phyloP scores from a whole-genome alignment of 2,329 filamentous ascomycete species.

The Cryphonectria nitschkei region DNA sequence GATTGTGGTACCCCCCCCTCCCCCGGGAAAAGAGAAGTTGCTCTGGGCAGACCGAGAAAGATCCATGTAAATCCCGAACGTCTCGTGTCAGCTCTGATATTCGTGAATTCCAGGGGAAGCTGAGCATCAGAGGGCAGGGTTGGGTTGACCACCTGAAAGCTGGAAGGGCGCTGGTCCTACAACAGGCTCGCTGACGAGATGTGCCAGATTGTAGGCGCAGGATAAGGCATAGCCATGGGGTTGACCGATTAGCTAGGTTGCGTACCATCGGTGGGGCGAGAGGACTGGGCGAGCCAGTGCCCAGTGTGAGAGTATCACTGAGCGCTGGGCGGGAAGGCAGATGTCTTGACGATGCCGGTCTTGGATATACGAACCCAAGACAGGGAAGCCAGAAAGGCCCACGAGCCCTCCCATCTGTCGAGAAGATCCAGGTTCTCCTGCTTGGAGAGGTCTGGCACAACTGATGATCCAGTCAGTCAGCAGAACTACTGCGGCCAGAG shows the following conservation, averaged over 20 bases:
- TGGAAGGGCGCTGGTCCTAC: not conserved
- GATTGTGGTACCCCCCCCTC: not conserved
- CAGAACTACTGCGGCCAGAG: constrained; percentile 6
- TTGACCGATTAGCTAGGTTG: not conserved
- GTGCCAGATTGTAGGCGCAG: not conserved
- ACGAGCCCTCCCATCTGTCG: constrained; percentile 78
- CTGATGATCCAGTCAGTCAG: constrained; percentile 43
- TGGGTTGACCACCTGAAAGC: not conserved
- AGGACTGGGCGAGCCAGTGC: constrained; percentile 7
- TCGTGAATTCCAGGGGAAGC: not conserved
- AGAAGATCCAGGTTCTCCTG: constrained; percentile 67
- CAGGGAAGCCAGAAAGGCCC: constrained; percentile 77
- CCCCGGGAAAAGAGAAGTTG: not conserved
- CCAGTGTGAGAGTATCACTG: constrained; percentile 43
- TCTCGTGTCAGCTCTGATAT: not conserved
- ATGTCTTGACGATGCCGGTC: constrained; percentile 66
- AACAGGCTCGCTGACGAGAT: not conserved
- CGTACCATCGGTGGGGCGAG: constrained; percentile 6
- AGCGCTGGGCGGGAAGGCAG: constrained; percentile 73
- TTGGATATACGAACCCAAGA: constrained; percentile 76
- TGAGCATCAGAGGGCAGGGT: not conserved
- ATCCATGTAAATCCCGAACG: not conserved
- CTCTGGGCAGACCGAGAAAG: not conserved
- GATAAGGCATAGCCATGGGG: not conserved
- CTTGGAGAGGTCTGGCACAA: constrained; percentile 75